These are phyloP conservation scores for Xerocomellus chrysenteron DNA, from an alignment of 768 basidiomycete species.

Conservation along the genomic window DNA sequence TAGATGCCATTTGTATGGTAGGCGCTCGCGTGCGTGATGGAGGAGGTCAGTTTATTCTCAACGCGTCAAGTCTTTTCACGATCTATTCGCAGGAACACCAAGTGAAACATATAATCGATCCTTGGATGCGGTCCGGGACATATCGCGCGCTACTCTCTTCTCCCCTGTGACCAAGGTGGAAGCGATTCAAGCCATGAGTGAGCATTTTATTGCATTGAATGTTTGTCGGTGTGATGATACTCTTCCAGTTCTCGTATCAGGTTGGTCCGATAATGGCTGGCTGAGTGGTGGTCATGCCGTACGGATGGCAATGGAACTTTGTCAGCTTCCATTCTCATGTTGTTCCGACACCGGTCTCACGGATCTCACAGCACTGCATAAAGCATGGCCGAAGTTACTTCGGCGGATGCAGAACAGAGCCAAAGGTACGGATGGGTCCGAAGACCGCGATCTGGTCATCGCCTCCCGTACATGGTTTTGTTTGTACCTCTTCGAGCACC, in stretches of 20 bases:
- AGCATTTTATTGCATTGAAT: slow-evolving; percentile 26
- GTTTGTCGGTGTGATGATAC: slow-evolving; percentile 1
- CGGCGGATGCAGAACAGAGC: slow-evolving; percentile 75
- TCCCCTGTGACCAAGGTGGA: slow-evolving; percentile 81
- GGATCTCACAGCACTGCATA: slow-evolving; percentile 68
- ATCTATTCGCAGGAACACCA: slow-evolving; percentile 50
- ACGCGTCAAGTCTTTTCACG: slow-evolving; percentile 1
- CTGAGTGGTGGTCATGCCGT: slow-evolving; percentile 94
- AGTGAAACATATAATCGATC: slow-evolving; percentile 74
- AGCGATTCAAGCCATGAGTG: slow-evolving; percentile 92
- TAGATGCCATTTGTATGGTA: slow-evolving; percentile 92
- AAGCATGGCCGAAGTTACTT: slow-evolving; percentile 83
- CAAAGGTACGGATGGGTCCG: slow-evolving; percentile 41
- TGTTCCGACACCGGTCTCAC: slow-evolving; percentile 6
- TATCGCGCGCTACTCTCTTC: slow-evolving; percentile 85
- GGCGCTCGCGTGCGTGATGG: slow-evolving; percentile 89
- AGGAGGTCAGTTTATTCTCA: slow-evolving; percentile 55
- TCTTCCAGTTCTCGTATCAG: slow-evolving; percentile 75
- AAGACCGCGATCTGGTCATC: slow-evolving; percentile 79
- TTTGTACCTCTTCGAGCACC: slow-evolving; percentile 90
- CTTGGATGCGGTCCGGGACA: slow-evolving; percentile 81
- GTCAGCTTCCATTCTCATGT: slow-evolving; percentile 41
- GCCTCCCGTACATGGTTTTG: slow-evolving; percentile 91
- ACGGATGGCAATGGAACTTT: slow-evolving; percentile 93
- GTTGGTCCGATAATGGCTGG: slow-evolving; percentile 97